Evolutionary conservation across 2,329 filamentous ascomycete genomes (phyloP), one percentile per base, ranked within the genome.

Genomic region (Cercospora berteroae): DNA sequence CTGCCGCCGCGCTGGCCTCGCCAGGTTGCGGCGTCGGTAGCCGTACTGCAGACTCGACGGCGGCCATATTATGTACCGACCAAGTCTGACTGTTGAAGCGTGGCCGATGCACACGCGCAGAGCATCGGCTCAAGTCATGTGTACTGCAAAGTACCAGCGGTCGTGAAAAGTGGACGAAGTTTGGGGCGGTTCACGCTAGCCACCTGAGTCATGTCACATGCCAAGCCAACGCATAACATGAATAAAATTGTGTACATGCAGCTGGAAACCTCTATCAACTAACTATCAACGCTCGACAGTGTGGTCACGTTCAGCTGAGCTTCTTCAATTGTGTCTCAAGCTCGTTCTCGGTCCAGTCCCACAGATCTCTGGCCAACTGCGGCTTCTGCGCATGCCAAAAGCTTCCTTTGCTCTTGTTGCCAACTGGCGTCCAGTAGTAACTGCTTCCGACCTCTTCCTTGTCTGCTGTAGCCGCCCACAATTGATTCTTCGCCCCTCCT

Each of bases 281-380:
- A n/a, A 39, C 25, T 56, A 57, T 27, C 13, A 20, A 31, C 23
- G 29, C 42, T 16, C 27, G 5, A 33, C 23, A 10, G 13, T 8
- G 23, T 42, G n/a, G 5, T n/a, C n/a, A 27, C 10, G n/a, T 6
- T 64, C 33, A 68, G 13, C 44, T 68, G 64, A 64, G 59, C 63
- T 71, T 70, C 63, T 71, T 69, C 29, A 70, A 42, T 60, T 72
- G 63, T n/a, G 64, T 65, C 48, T 71, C 70, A 27, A 75, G 44
- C 64, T 75, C 70, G 20, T 64, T 68, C 65, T 73, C 72, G 2
- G 79, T 81, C 77, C 78, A 81, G 16, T 78, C 76, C 80, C 80
- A 82, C 42, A 81, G 58, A 63, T 77, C 70, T 62, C 74, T 73
- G 6, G 74, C 76, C 68, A 79, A 60, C 36, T 71, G 31, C 18